phyloP scores from a whole-genome alignment of 441 rosid species.

The Pelargonium australe region DNA sequence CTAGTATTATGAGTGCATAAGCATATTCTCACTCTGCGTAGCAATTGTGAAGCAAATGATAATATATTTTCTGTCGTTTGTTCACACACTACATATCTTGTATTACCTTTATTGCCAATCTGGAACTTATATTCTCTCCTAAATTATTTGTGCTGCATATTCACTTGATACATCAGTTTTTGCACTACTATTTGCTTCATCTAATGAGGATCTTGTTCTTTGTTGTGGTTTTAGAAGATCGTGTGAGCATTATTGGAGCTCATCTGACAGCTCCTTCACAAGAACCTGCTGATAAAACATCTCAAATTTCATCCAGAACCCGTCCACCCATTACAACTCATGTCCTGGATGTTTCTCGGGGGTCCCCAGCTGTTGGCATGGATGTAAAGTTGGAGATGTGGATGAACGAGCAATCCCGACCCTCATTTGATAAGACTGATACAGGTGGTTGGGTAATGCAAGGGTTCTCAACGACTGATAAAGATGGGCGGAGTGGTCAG shows the following conservation, averaged over 20 bases:
- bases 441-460: slow-evolving; percentile 40
- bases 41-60: too few relatives aligned
- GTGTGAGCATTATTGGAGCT: slow-evolving; percentile 55
- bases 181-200: slow-evolving; percentile 11
- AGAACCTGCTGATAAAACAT: slow-evolving; percentile 28
- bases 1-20: too few relatives aligned
- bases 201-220: not conserved
- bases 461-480: slow-evolving; percentile 63
- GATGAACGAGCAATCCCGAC: slow-evolving; percentile 37
- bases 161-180: slow-evolving; percentile 1
- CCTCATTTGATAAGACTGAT: slow-evolving; percentile 33
- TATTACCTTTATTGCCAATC: too few relatives aligned
- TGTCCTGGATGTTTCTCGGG: slow-evolving; percentile 75
- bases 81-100: too few relatives aligned
- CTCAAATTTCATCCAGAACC: slow-evolving; percentile 40
- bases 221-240: slow-evolving; percentile 40
- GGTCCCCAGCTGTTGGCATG: slow-evolving; percentile 68
- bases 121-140: too few relatives aligned
- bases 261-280: slow-evolving; percentile 47
- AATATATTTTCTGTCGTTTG: too few relatives aligned
- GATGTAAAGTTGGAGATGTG: slow-evolving; percentile 67
- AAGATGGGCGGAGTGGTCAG: slow-evolving; percentile 69
- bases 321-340: slow-evolving; percentile 90
- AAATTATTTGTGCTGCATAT: not conserved
- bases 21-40: too few relatives aligned